Base-by-base conservation (phyloP, 768 basidiomycete species). In the Mycena chlorophos region DNA sequence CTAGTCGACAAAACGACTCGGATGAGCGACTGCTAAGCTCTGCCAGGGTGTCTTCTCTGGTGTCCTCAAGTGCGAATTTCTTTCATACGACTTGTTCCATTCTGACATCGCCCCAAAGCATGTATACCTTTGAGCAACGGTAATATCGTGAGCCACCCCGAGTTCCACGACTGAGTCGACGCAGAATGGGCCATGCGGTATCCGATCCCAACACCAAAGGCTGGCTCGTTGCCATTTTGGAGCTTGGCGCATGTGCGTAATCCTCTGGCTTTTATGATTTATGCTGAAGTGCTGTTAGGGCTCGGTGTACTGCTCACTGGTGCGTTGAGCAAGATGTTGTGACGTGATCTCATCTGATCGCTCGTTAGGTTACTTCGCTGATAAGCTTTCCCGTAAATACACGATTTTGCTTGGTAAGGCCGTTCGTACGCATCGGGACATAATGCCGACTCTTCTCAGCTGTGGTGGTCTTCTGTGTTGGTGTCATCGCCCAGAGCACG, bases 41-140 rank as follows among this genome's bases (percentile, higher is more conserved):
- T 42, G 38, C n/a, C 60, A 87, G 80, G 88, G 87, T 64, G 88
- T 90, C 16, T 89, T 90, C 69, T 89, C 87, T 28, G 83, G 86
- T 57, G 87, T 89, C 26, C 80, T 90, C 43, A 76, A 72, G 85
- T 87, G 65, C 37, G 76, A 63, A 28, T 17, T 48, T 29, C 39
- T 19, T 57, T 37, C 16, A 12, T 17, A 46, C 20, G 10, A 27
- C 25, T 37, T 12, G 20, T 10, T 55, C 55, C 14, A 42, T 42
- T 42, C 40, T 38, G 30, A 54, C 55, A 25, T 22, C 37, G 50
- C 55, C 16, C 26, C 16, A 28, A 52, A 80, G 77, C 29, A 84
- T 85, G 82, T 49, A 65, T 37, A 76, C 78, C 12, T 85, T 85
- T 61, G 69, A 78, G 31, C 25, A 69, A 6, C 75, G 60, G 65